These are phyloP conservation scores for Vitellaria paradoxa DNA, from an alignment of 179 eudicot genomes.

Conservation along the genomic window DNA sequence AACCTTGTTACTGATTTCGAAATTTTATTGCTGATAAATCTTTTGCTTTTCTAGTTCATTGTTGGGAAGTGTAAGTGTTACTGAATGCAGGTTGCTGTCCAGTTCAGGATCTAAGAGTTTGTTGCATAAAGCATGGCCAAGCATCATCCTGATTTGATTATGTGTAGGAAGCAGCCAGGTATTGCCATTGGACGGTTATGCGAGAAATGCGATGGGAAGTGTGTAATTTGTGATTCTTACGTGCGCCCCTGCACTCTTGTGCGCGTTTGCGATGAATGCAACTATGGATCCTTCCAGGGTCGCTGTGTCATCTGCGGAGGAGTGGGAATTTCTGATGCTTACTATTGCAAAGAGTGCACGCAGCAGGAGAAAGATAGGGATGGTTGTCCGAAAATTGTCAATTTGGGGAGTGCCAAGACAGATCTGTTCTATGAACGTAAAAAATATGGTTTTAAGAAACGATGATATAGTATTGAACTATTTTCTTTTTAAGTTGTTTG, in stretches of 20 bases:
- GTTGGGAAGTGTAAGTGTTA: not conserved
- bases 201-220: constrained; percentile 82
- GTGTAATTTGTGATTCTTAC: constrained; percentile 80
- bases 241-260: constrained; percentile 88
- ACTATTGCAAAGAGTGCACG: constrained; percentile 85
- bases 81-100: constrained; percentile 20
- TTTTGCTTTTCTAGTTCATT: not conserved
- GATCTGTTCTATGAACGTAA: constrained; percentile 80
- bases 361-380: constrained; percentile 85
- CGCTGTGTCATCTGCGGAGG: constrained; percentile 91
- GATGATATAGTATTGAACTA: constrained; percentile 31
- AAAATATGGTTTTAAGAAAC: constrained; percentile 78
- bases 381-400: constrained; percentile 83
- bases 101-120: constrained; percentile 12
- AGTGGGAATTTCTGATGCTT: constrained; percentile 82
- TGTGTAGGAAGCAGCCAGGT: constrained; percentile 94
- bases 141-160: constrained; percentile 90
- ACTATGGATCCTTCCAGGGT: constrained; percentile 83
- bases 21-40: not conserved
- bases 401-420: constrained; percentile 83
- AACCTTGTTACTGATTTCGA: not conserved
- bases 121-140: constrained; percentile 58
- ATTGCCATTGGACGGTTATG: constrained; percentile 84
- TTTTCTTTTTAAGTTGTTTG: not conserved
- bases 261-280: constrained; percentile 82